These are phyloP conservation scores for barrel medic (Medicago truncatula) DNA, from an alignment of 306 rosid genomes.

Conservation along the genomic window DNA sequence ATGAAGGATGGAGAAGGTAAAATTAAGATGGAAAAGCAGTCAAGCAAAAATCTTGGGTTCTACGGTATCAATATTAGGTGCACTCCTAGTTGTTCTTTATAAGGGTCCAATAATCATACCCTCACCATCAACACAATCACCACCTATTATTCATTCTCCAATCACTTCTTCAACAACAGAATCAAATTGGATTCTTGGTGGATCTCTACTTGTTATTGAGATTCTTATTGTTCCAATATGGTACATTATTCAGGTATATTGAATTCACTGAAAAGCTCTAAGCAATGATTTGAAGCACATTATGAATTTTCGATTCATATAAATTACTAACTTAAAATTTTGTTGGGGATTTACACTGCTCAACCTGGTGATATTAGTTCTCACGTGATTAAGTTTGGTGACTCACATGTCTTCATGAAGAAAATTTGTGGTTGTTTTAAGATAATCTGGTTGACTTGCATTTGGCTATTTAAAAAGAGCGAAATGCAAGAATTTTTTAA, in stretches of 20 bases:
- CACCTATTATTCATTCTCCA: conserved; percentile 11
- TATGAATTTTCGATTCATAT: neutral
- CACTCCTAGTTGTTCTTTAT: conserved; percentile 57
- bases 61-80: conserved; percentile 56
- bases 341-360: no score
- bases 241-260: conserved; percentile 59
- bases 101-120: conserved; percentile 53
- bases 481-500: no score
- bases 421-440: no score
- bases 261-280: neutral
- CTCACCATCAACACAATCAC: conserved; percentile 20
- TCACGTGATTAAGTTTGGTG: no score
- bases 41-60: conserved; percentile 62
- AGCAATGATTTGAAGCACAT: neutral
- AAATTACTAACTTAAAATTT: neutral
- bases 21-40: conserved; percentile 52
- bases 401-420: no score
- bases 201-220: conserved; percentile 46
- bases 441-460: no score
- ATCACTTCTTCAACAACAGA: conserved; percentile 41
- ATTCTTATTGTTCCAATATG: conserved; percentile 47
- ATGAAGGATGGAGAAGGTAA: conserved; percentile 62
- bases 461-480: no score
- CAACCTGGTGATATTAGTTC: no score
- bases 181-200: conserved; percentile 57